These are phyloP conservation scores for Camellia japonica DNA, from an alignment of 148 eudicot species.

Conservation along the genomic window DNA sequence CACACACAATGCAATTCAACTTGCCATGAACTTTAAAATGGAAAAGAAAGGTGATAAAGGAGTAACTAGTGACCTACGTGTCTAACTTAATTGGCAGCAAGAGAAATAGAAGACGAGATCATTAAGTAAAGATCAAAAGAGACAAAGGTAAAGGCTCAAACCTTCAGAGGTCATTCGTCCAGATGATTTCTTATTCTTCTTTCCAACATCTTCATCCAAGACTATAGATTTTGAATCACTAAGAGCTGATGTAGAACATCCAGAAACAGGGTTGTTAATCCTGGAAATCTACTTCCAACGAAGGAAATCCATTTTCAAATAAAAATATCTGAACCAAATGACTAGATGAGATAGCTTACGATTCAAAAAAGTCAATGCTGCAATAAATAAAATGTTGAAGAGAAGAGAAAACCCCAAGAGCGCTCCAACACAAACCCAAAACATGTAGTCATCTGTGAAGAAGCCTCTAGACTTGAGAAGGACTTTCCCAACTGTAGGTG, in stretches of 20 bases:
- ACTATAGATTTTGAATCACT: conserved; percentile 43
- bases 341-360: conserved; percentile 39
- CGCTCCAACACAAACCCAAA: conserved; percentile 66
- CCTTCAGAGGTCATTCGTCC: conserved; percentile 19
- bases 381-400: conserved; percentile 60
- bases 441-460: conserved; percentile 54
- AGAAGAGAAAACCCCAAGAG: conserved; percentile 58
- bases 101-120: background rate
- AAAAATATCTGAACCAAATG: background rate
- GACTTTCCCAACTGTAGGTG: conserved; percentile 61
- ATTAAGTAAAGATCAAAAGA: background rate
- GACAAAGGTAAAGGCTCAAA: conserved; percentile 10
- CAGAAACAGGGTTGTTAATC: background rate
- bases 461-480: conserved; percentile 67
- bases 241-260: conserved; percentile 43
- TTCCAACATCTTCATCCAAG: conserved; percentile 31
- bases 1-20: background rate
- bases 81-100: background rate
- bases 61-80: background rate
- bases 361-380: conserved; percentile 50
- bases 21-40: background rate
- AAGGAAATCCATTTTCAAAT: background rate
- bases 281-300: background rate
- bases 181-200: conserved; percentile 22
- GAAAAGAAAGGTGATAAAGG: background rate